Evolutionary conservation across 192 early-diverging fungal genomes (phyloP), one percentile per base, ranked within the genome.

Genomic region (Umbelopsis isabellina): DNA sequence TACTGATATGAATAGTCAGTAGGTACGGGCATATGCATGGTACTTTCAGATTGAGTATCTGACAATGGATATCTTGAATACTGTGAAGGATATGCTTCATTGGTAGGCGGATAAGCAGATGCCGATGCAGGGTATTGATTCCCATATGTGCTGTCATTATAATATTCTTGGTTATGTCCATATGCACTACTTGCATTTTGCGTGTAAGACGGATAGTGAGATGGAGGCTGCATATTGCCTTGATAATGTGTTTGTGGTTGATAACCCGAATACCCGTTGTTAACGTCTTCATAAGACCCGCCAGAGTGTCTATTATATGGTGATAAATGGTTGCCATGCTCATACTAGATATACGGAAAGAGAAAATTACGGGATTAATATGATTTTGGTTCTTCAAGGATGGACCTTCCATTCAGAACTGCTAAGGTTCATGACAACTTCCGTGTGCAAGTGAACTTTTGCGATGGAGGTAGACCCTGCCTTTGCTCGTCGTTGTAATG

Each of bases 1-100:
- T 61, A 25, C n/a, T 22, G 23, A 61, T 61, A 61, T 18, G 55
- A 61, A 35, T 61, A 61, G 27, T 61, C 55, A 61, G 55, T 35
- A 18, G 55, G 55, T 12, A 61, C 55, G 33, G 55, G 55, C 55
- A 61, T 61, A 25, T 61, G 55, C 25, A 61, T 25, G 12, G 27
- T 33, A 35, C 27, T 30, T 15, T 61, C 55, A 16, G 55, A 61
- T 18, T 61, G 55, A 16, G 15, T 35, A 35, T 61, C 55, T 30
- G 55, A 35, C 12, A 61, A n/a, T 18, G 13, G 27, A n/a, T 61
- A 61, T 61, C 55, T 61, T 30, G 55, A 30, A 33, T 61, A 61
- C 7, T 25, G 16, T 15, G 55, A 25, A 23, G 51, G 55, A 61
- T 61, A 61, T 30, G 33, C 55, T 12, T 61, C 55, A n/a, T 37